Evolutionary conservation across 2,329 filamentous ascomycete genomes (phyloP), one percentile per base, ranked within the genome.

Genomic region (Phialophora chinensis): DNA sequence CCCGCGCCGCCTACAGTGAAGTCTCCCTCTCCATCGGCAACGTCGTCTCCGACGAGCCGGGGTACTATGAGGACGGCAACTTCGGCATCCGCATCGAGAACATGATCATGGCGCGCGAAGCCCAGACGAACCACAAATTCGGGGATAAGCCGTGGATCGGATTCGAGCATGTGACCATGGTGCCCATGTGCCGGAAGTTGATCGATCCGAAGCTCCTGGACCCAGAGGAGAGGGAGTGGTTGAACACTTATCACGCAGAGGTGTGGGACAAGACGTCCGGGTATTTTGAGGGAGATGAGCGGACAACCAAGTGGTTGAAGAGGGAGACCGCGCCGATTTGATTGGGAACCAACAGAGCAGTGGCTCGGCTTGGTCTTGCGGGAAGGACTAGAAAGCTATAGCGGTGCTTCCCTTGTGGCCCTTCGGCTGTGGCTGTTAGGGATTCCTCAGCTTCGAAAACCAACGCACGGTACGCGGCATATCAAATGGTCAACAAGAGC

Each of bases 31-130:
- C 92, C 0, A 85, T 92, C n/a, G 95, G 95, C 53, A 97, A 99
- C 74, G 94, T 99, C 49, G 88, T 98, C 61, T 98, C 94, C 1
- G 93, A 97, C 74, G 93, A 99, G 79, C 95, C 95, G 1, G 95
- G 95, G 33, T 99, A 93, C 81, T 99, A 99, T 77, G 93, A 98
- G 78, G 95, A 99, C 74, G 94, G 93, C 56, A 88, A 88, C 47
- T 99, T 96, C 75, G 95, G 95, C 20, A 95, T 99, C 72, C 90
- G 95, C 20, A 97, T 97, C 74, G 95, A 99, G 80, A 99, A 99
- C 77, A 88, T 99, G 74, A 88, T 96, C 71, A 90, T 98, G 84
- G 92, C 96, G 33, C 90, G 87, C 71, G 93, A 97, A 77, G 90
- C 91, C n/a, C 84, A 93, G 79, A 97, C 94, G 4, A 89, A 89